phyloP scores from a whole-genome alignment of 257 asterid species.

The Jasminum sambac region DNA sequence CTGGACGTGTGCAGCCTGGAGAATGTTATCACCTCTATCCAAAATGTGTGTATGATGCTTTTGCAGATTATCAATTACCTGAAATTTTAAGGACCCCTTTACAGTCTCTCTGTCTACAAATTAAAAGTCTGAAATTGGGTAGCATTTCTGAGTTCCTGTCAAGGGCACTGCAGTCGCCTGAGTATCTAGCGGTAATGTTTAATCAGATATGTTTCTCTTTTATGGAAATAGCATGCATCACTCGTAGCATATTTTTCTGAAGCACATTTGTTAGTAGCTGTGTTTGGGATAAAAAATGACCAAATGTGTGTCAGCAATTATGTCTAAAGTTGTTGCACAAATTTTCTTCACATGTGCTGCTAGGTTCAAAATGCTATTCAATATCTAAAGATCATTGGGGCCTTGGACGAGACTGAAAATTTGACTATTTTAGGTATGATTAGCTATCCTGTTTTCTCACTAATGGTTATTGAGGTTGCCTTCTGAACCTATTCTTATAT shows the following conservation, averaged over 20 bases:
- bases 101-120: constrained; percentile 94
- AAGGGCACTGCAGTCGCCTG: constrained; percentile 90
- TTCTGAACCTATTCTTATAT: constrained; percentile 19
- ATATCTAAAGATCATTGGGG: constrained; percentile 84
- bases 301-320: constrained; percentile 14
- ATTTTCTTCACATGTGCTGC: constrained; percentile 21
- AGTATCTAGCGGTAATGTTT: constrained; percentile 75
- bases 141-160: constrained; percentile 82
- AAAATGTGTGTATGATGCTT: constrained; percentile 74
- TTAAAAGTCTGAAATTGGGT: constrained; percentile 88
- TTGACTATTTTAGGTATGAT: constrained; percentile 78
- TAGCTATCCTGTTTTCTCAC: constrained; percentile 16
- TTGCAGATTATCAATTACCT: constrained; percentile 85
- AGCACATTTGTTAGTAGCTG: background rate
- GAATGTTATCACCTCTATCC: constrained; percentile 95
- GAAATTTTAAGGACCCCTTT: constrained; percentile 95
- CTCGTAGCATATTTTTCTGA: constrained; percentile 9
- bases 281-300: constrained; percentile 12
- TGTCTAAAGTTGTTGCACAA: constrained; percentile 19
- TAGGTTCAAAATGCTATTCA: constrained; percentile 95
- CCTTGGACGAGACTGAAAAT: constrained; percentile 84
- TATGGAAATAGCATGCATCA: constrained; percentile 21
- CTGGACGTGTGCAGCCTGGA: constrained; percentile 99
- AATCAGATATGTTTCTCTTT: constrained; percentile 25
- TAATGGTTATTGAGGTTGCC: constrained; percentile 23